Base-by-base conservation (phyloP, 2,329 filamentous ascomycete genomes). In the Corinectria fuckeliana region DNA sequence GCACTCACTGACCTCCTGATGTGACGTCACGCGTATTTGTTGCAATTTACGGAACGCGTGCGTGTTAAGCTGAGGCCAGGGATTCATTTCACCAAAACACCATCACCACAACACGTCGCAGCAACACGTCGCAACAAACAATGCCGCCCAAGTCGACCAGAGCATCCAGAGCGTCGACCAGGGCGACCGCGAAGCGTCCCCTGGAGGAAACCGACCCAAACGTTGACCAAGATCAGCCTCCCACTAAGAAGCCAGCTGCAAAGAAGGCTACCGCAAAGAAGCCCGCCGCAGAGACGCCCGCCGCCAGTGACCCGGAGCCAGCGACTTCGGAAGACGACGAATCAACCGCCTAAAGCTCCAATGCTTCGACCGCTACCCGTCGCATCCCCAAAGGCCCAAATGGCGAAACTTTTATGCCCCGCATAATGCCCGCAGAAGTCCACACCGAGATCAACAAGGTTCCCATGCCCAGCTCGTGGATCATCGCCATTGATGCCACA, bases 401-500 rank as follows among this genome's bases (percentile, higher is more conserved):
- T 4, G 52, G 44, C 26, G 52, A 56, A 13, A 16, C 26, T 1
- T 49, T 56, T 2, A 48, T 55, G 5, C 51, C 51, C 13, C 23
- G 9, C 6, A 10, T 39, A 5, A 14, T 55, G 23, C 51, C 51
- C 8, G 11, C n/a, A 10, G 51, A 48, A 16, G 18, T 11, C 10
- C 11, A 16, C 42, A 16, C 28, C 2, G 32, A 14, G 4, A 7
- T 32, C 13, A 18, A 25, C 9, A 48, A 39, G 16, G 10, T 55
- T 5, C 32, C 30, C 6, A 48, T 55, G 10, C 51, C 51, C 3
- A 5, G 4, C 9, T 30, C 30, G 6, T 55, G 51, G 42, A 28
- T 68, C 1, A 2, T 2, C 3, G 50, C 3, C 16, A 56, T 70
- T 38, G 67, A 70, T 41, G 67, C 51, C 3, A 64, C 45, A 1